These are phyloP conservation scores for Penicillium crustosum DNA, from an alignment of 2,329 filamentous ascomycete genomes.

Conservation along the genomic window DNA sequence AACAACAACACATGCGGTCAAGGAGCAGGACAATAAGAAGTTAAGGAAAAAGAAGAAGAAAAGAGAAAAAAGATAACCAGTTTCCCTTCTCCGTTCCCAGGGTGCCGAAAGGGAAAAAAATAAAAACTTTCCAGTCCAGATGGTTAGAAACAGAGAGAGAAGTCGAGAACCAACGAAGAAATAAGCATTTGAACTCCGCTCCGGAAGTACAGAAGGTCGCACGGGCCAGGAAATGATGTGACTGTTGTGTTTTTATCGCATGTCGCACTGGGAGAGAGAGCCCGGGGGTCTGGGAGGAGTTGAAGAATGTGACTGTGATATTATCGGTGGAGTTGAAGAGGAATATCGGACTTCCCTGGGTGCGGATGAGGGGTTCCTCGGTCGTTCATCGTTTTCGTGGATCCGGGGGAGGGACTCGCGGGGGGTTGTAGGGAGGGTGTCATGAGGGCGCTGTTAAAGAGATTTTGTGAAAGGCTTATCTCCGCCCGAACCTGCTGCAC, in stretches of 20 bases:
- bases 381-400: constrained; percentile 31
- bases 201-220: constrained; percentile 22
- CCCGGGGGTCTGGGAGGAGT: constrained; percentile 6
- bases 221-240: constrained; percentile 20
- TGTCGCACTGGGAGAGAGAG: constrained; percentile 19
- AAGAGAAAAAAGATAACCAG: constrained; percentile 25
- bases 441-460: constrained; percentile 30
- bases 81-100: constrained; percentile 20
- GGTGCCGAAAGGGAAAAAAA: constrained; percentile 21
- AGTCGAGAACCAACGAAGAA: constrained; percentile 14
- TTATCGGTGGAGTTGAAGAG: constrained; percentile 15
- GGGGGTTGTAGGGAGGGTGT: constrained; percentile 26
- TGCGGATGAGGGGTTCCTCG: constrained; percentile 22
- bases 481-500: constrained; percentile 90
- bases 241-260: constrained; percentile 17
- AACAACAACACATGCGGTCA: constrained; percentile 20
- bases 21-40: constrained; percentile 23
- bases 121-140: constrained; percentile 23
- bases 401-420: constrained; percentile 20
- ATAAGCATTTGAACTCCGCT: constrained; percentile 16
- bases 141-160: constrained; percentile 23
- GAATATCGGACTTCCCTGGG: constrained; percentile 20
- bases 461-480: constrained; percentile 59
- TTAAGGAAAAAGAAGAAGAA: constrained; percentile 9
- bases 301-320: constrained; percentile 13